Evolutionary conservation across 805 yeast genomes (phyloP).

Genomic region (Candida maltosa): DNA sequence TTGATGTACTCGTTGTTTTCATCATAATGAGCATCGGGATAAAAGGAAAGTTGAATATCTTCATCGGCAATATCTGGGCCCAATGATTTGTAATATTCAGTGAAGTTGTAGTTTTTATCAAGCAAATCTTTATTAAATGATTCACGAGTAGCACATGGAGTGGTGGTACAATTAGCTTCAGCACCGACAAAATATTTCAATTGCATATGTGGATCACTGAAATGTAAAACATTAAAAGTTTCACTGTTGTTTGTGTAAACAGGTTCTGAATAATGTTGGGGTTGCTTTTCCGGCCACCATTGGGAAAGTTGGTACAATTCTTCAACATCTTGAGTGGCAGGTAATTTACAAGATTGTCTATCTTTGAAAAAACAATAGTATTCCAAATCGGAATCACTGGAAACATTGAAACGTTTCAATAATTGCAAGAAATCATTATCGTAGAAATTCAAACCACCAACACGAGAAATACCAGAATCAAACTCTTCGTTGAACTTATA

Average conservation of each 20-base stretch:
- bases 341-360: constrained; percentile 42
- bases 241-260: constrained; percentile 21
- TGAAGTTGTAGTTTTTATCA: constrained; percentile 23
- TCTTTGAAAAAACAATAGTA: constrained; percentile 56
- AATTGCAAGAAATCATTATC: constrained; percentile 39
- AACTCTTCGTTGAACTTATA: constrained; percentile 15
- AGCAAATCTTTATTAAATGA: constrained; percentile 34
- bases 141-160: constrained; percentile 61
- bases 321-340: constrained; percentile 49
- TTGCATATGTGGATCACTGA: constrained; percentile 65
- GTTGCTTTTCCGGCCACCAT: constrained; percentile 35
- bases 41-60: constrained; percentile 10
- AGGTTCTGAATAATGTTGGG: constrained; percentile 24
- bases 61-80: constrained; percentile 7
- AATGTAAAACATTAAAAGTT: constrained; percentile 59
- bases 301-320: constrained; percentile 20
- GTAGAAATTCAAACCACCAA: constrained; percentile 27
- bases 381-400: constrained; percentile 34
- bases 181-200: constrained; percentile 51
- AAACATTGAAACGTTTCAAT: constrained; percentile 31
- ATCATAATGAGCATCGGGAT: constrained; percentile 27
- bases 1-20: constrained; percentile 19
- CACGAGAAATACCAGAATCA: constrained; percentile 21
- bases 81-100: constrained; percentile 20
- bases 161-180: constrained; percentile 52